phyloP scores from a whole-genome alignment of 2,329 filamentous ascomycete species.

The Phialocephala subalpina region DNA sequence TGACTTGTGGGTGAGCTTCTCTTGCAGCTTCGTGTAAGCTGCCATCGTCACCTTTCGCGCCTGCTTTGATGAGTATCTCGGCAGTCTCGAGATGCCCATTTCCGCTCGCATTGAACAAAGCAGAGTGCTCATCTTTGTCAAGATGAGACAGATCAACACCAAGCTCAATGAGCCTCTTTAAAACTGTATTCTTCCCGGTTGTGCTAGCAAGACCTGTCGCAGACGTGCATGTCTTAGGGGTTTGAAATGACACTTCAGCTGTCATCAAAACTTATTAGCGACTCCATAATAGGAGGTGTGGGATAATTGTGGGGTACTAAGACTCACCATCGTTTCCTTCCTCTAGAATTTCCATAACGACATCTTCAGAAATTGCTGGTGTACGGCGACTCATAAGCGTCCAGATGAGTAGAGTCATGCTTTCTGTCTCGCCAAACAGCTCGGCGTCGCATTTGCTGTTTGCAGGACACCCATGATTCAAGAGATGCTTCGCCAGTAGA shows the following conservation, averaged over 20 bases:
- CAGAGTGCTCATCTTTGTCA: constrained; percentile 10
- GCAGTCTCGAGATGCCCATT: constrained; percentile 16
- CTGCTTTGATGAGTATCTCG: constrained; percentile 12
- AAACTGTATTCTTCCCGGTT: constrained; percentile 4
- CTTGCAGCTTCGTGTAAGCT: constrained; percentile 15
- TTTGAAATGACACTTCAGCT: constrained; percentile 13
- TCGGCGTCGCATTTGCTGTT: constrained; percentile 9
- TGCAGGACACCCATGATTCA: constrained; percentile 5
- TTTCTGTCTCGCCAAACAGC: constrained; percentile 4
- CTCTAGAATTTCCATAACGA: constrained; percentile 15
- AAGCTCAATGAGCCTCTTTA: constrained; percentile 8
- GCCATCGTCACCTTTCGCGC: constrained; percentile 10
- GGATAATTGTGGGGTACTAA: background rate
- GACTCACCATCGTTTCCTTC: constrained; percentile 1
- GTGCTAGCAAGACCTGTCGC: constrained; percentile 11
- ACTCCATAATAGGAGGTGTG: background rate
- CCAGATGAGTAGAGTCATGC: constrained; percentile 17
- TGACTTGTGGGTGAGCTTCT: constrained; percentile 7
- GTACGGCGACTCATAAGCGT: background rate
- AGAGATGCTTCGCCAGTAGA: constrained; percentile 9
- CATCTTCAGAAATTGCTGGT: constrained; percentile 8
- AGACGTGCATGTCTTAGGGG: background rate
- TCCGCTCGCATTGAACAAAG: constrained; percentile 14
- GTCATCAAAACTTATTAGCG: background rate
- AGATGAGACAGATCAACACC: constrained; percentile 3